These are phyloP conservation scores for Pseudofabraea citricarpa DNA, from an alignment of 2,329 filamentous ascomycete genomes.

Conservation along the genomic window DNA sequence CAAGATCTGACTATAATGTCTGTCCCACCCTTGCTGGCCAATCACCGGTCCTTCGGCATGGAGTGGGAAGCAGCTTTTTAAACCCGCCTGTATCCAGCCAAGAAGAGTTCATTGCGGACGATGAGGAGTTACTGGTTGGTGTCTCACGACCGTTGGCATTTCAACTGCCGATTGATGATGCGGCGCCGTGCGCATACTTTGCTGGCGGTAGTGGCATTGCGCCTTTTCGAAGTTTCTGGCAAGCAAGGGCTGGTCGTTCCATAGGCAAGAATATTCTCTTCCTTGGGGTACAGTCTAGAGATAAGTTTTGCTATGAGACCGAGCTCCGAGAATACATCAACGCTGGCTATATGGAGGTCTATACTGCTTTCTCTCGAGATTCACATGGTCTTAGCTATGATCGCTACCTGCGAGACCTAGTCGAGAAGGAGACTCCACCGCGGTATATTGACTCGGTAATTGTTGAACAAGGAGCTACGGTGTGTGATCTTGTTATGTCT, in stretches of 20 bases:
- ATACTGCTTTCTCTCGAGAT: conserved; percentile 49
- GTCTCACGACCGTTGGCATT: conserved; percentile 47
- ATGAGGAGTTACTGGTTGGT: conserved; percentile 46
- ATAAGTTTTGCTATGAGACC: conserved; percentile 46
- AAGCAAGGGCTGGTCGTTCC: conserved; percentile 36
- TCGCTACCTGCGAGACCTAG: conserved; percentile 33
- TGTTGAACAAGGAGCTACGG: conserved; percentile 42
- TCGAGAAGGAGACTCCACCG: conserved; percentile 43
- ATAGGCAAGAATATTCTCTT: conserved; percentile 44
- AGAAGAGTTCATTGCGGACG: conserved; percentile 34
- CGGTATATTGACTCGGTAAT: conserved; percentile 49
- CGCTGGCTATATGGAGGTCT: conserved; percentile 45
- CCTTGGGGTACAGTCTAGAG: conserved; percentile 46
- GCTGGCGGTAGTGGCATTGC: conserved; percentile 50
- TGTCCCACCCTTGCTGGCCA: conserved; percentile 28
- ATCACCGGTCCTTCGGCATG: conserved; percentile 28
- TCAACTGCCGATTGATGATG: conserved; percentile 44
- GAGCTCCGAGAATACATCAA: conserved; percentile 42
- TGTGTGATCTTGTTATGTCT: conserved; percentile 51
- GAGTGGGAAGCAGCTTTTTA: conserved; percentile 49
- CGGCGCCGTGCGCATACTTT: conserved; percentile 47
- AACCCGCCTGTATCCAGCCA: conserved; percentile 39
- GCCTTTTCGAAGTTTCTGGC: conserved; percentile 50
- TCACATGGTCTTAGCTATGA: conserved; percentile 42
- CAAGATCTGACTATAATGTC: conserved; percentile 45